Evolutionary conservation across 78 protist species (phyloP).

Genomic region (Dictyostelium capitatum): DNA sequence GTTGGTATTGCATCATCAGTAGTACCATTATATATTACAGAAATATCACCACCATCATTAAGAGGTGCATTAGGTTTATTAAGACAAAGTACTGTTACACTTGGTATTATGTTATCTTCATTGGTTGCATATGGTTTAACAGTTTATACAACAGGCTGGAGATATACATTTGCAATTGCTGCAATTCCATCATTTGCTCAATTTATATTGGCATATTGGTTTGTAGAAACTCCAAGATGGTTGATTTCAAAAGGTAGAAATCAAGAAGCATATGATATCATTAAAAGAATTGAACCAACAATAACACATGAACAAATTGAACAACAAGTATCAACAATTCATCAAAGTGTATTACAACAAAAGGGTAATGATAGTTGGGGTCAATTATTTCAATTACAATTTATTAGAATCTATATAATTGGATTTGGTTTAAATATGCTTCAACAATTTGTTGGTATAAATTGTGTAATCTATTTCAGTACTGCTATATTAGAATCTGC

Average conservation of each 20-base stretch:
- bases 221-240: constrained; percentile 74
- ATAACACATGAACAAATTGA: not conserved
- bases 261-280: not conserved
- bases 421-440: constrained; percentile 77
- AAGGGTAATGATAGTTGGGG: constrained; percentile 45
- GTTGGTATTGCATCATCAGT: constrained; percentile 65
- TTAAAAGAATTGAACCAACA: constrained; percentile 26
- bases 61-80: constrained; percentile 68
- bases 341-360: constrained; percentile 21
- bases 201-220: constrained; percentile 26
- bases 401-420: constrained; percentile 31
- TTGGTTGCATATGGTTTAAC: constrained; percentile 61
- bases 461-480: constrained; percentile 67
- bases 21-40: constrained; percentile 63
- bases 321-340: not conserved
- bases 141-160: constrained; percentile 45
- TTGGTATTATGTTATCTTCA: constrained; percentile 62
- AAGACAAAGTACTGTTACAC: constrained; percentile 61
- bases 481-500: constrained; percentile 38
- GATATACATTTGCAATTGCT: constrained; percentile 47
- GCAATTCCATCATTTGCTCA: constrained; percentile 41
- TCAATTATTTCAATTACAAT: constrained; percentile 36
- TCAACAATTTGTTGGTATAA: constrained; percentile 75
- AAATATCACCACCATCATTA: constrained; percentile 32
- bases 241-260: constrained; percentile 39